Conservation (phyloP, 116 monocot species). For the Papilionanthe hybrid region DNA sequence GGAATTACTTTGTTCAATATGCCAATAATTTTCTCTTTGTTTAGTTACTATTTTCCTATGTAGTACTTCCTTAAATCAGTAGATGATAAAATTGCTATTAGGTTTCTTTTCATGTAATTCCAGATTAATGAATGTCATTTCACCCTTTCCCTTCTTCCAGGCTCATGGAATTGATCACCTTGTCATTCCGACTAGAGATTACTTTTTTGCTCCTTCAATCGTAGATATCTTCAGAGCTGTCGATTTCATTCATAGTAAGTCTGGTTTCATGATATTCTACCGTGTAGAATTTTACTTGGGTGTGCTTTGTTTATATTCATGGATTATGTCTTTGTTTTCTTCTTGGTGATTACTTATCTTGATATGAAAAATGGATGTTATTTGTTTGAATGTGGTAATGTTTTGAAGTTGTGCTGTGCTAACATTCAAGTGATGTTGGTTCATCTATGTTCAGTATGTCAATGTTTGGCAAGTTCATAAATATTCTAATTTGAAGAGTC, state of each 20-base stretch:
- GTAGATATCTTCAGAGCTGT: conserved; percentile 30
- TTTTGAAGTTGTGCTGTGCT: neutral
- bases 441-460: neutral
- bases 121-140: neutral
- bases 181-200: conserved; percentile 41
- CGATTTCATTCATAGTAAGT: conserved; percentile 38
- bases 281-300: neutral
- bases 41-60: neutral
- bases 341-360: neutral
- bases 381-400: neutral
- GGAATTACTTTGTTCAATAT: neutral
- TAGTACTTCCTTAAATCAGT: neutral
- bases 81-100: neutral
- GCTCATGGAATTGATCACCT: conserved; percentile 40
- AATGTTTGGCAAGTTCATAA: neutral
- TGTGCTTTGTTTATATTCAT: neutral
- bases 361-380: neutral
- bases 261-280: neutral
- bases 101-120: neutral
- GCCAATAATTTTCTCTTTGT: neutral
- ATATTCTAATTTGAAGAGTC: neutral
- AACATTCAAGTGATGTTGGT: neutral
- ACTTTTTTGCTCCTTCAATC: conserved; percentile 38
- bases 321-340: neutral
- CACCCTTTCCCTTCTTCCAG: neutral